Evolutionary conservation across 2,329 filamentous ascomycete genomes (phyloP), one percentile per base, ranked within the genome.

Genomic region (Sporothrix inflata): DNA sequence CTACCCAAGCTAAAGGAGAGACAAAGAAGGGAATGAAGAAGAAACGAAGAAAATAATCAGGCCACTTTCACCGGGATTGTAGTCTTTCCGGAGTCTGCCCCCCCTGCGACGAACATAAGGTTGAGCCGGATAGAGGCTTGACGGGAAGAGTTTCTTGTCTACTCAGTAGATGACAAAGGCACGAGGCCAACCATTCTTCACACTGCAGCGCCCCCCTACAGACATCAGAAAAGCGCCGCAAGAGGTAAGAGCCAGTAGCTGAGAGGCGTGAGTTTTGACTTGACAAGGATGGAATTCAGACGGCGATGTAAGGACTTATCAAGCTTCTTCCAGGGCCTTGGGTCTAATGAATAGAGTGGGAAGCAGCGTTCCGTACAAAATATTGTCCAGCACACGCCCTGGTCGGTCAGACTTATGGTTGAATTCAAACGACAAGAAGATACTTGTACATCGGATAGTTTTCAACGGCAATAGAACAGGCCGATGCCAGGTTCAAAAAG

Each of bases 31-130:
- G 38, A 69, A 21, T 0, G 16, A 69, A 69, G n/a, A 40, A n/a
- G 8, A 47, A n/a, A 27, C 5, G 53, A 34, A 3, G 53, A 49
- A 30, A 67, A 45, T 38, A 67, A 30, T 69, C 71, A 72, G 71
- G 42, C 70, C 70, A 72, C 51, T 63, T 69, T 53, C 8, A 40
- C 9, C 63, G 34, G 65, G 21, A 4, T 27, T 16, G 14, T 21
- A 27, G 7, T 40, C 42, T 3, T 63, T 61, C 53, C 71, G 65
- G 61, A 16, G 19, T n/a, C 49, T 47, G 21, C 19, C 38, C 19
- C 47, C 30, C n/a, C 27, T 12, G 27, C 19, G n/a, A 30, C 16
- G 27, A n/a, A 12, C 6, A 6, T 14, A 42, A 71, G 45, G 55
- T 53, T 71, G 21, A 42, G 45, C 45, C 12, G 61, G 21, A 47